Evolutionary conservation across 2,329 filamentous ascomycete species (phyloP), one percentile per base, ranked within the genome.

Genomic region (Paracoccidioides brasiliensis): DNA sequence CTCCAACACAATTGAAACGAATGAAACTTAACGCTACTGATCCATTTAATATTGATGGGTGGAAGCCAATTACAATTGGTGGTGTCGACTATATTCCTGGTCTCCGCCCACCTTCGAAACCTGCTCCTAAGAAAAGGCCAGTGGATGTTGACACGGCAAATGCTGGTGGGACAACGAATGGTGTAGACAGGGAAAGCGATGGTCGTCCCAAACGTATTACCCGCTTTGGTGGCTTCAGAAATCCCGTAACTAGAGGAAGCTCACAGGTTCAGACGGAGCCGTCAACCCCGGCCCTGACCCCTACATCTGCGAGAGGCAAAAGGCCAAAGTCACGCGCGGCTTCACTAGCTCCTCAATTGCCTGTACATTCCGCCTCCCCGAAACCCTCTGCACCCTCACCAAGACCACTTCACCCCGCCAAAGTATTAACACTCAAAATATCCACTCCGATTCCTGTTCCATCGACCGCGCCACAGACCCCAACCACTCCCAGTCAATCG

Each of bases 11-110:
- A 56, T 65, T 64, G 50, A 67, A 70, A 56, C 72, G 70, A 58
- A 71, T 73, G 65, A 62, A 62, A 32, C 61, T 64, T 32, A 70
- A 72, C 56, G 64, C 64, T 32, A 65, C 63, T 7, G 58, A 62
- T 12, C 67, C 72, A 48, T 65, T 63, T 12, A 75, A 76, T 54
- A 64, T 70, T 22, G 73, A 75, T 62, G 70, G 70, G 30, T 75
- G 71, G 69, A 62, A 59, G 12, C 64, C 66, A 5, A 60, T 74
- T 56, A 59, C 62, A n/a, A 70, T 62, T 38, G 64, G 72, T 52
- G 70, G 69, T 10, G 61, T 68, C 10, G 68, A 71, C 22, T 66
- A 68, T 46, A 62, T 69, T 22, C 69, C 71, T n/a, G 67, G 64
- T 52, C 69, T 60, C 59, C 63, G 40, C 58, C 67, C 40, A 59